phyloP scores from a whole-genome alignment of 176 grass and related monocot genomes.

The sorghum (Sorghum bicolor) region DNA sequence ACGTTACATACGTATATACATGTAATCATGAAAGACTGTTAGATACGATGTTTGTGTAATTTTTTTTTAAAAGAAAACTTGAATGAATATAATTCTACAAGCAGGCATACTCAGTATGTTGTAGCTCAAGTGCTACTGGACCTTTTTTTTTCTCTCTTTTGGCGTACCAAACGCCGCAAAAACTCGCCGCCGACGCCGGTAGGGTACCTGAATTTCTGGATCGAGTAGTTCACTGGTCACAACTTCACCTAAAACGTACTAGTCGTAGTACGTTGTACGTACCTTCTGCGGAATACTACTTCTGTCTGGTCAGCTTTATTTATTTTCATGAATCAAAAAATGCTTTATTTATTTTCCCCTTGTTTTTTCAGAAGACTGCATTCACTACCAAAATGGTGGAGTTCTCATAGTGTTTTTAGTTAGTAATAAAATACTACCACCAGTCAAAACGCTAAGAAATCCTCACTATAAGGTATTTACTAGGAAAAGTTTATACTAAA shows the following conservation, averaged over 20 bases:
- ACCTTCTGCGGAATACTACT: background rate
- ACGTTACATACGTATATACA: background rate
- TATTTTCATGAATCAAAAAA: too few relatives aligned
- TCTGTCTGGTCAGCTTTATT: background rate
- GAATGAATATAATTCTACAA: background rate
- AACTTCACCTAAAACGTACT: background rate
- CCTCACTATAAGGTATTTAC: too few relatives aligned
- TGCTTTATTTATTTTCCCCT: background rate
- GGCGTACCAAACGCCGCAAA: background rate
- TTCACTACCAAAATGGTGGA: too few relatives aligned
- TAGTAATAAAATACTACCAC: too few relatives aligned
- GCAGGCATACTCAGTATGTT: too few relatives aligned
- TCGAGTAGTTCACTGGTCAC: background rate
- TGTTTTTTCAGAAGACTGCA: too few relatives aligned
- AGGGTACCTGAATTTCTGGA: background rate
- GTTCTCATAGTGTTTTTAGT: too few relatives aligned
- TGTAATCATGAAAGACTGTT: background rate
- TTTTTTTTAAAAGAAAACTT: background rate
- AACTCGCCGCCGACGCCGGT: background rate
- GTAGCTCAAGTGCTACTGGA: too few relatives aligned
- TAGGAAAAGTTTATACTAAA: too few relatives aligned
- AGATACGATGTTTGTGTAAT: background rate
- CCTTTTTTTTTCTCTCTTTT: too few relatives aligned
- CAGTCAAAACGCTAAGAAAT: too few relatives aligned
- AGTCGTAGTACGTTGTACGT: background rate